These are phyloP conservation scores for Emericellopsis cladophorae DNA, from an alignment of 2,329 filamentous ascomycete genomes.

Conservation along the genomic window DNA sequence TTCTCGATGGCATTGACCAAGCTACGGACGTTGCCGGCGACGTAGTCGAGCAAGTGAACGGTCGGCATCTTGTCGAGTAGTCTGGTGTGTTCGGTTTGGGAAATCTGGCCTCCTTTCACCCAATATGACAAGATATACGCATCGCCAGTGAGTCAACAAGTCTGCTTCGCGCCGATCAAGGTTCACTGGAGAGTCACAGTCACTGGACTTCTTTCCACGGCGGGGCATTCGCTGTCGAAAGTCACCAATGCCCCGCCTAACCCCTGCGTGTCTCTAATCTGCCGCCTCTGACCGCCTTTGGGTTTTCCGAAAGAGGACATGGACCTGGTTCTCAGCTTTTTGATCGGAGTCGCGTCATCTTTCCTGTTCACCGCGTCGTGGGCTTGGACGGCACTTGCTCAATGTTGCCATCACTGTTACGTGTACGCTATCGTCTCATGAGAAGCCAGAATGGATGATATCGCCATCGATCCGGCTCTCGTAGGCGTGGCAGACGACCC, in stretches of 20 bases:
- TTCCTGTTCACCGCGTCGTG: no score
- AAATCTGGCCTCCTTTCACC: no score
- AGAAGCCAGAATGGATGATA: slow-evolving; percentile 9
- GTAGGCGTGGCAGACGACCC: not conserved
- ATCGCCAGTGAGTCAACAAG: no score
- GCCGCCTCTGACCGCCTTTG: not conserved
- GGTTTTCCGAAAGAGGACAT: not conserved
- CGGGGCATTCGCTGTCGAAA: not conserved
- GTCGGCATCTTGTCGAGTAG: slow-evolving; percentile 47
- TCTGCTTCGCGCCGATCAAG: no score
- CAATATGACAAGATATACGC: no score
- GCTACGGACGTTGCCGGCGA: slow-evolving; percentile 90
- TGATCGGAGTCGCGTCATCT: no score
- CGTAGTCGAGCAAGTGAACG: slow-evolving; percentile 74
- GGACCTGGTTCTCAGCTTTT: not conserved
- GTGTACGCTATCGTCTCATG: not conserved
- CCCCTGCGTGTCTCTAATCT: not conserved
- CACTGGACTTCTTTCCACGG: not conserved
- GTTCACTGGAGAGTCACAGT: no score
- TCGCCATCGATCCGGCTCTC: slow-evolving; percentile 9
- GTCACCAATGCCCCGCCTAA: not conserved
- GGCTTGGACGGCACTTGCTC: no score
- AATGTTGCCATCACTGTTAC: no score
- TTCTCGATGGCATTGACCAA: slow-evolving; percentile 97
- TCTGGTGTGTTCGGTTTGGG: no score